Evolutionary conservation across 1,139 yeast genomes (phyloP).

Genomic region (Protomyces gravidus): DNA sequence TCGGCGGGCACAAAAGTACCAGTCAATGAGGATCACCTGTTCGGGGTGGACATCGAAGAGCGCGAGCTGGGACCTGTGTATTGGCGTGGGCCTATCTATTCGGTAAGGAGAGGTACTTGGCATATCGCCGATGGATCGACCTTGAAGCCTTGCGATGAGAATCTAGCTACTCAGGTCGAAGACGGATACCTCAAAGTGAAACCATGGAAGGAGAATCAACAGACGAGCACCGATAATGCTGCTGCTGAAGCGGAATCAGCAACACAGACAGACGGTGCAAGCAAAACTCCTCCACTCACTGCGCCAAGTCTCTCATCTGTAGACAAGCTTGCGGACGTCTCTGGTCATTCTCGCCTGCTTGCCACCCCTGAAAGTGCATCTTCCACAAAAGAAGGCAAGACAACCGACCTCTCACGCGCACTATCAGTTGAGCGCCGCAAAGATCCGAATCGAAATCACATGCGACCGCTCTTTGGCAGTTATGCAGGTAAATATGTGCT

Average conservation of each 20-base stretch:
- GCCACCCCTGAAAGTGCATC: conserved; percentile 3
- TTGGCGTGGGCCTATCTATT: conserved; percentile 87
- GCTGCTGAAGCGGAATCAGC: background rate
- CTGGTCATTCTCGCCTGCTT: conserved; percentile 15
- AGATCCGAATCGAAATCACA: conserved; percentile 20
- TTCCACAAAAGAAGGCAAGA: conserved; percentile 2
- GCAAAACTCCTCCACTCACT: background rate
- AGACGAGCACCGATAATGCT: background rate
- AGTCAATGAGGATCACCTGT: conserved; percentile 78
- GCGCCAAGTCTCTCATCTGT: conserved; percentile 6
- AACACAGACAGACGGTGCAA: background rate
- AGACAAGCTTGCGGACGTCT: conserved; percentile 22
- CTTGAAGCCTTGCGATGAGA: conserved; percentile 52
- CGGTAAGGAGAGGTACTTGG: conserved; percentile 85
- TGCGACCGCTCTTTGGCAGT: conserved; percentile 36
- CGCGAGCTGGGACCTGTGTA: conserved; percentile 64
- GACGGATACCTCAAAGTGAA: conserved; percentile 47
- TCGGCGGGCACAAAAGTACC: conserved; percentile 41
- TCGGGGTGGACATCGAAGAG: conserved; percentile 59
- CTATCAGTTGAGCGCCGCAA: conserved; percentile 1
- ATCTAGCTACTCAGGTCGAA: conserved; percentile 59
- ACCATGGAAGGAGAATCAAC: conserved; percentile 24
- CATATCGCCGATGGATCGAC: conserved; percentile 52
- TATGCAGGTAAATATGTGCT: conserved; percentile 36
- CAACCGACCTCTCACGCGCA: conserved; percentile 6